Base-by-base conservation (phyloP, 2,329 filamentous ascomycete genomes). In the Colletotrichum phormii region DNA sequence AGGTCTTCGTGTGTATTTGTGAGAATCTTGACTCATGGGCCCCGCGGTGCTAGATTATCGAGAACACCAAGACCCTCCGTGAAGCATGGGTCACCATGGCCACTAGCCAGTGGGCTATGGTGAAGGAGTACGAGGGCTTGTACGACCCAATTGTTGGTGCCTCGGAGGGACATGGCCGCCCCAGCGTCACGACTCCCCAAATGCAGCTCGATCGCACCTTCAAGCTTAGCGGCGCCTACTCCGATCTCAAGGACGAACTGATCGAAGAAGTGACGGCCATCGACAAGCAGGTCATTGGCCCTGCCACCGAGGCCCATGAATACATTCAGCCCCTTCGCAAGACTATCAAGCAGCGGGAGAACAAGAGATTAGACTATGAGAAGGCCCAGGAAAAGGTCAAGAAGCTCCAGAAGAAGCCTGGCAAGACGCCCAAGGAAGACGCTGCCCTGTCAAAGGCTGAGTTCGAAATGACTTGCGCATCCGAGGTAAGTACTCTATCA, bases 331-430 rank as follows among this genome's bases (percentile, higher is more conserved):
- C 93, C 2, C 87, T 97, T 80, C 92, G 93, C 78, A 97, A 95
- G 83, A 92, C 91, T 1, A 94, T 97, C 78, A 97, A 96, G 84
- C 95, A 94, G 81, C 87, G 95, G 59, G 94, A 97, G 79, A 93
- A 95, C 77, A 94, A 91, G 82, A 92, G 94, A 65, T 81, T 95
- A 72, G 95, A 97, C 80, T 97, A 91, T 79, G 95, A 97, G 82
- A 90, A 93, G 76, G 92, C 92, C 76, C 91, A 94, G 80, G 89
- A 91, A 76, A 91, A 91, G 74, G 91, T 92, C 46, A 92, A 93
- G 78, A 90, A 89, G 77, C 87, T 91, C 53, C 86, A 91, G 76
- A 92, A 91, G 80, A 97, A 97, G 81, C 84, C 89, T 26, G 91
- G 89, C 49, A 90, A 91, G 68, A 91, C 89, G 4, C 89, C 94